Percentiles rank a stretch among this genome's conserved stretches.
Conservation (phyloP, 768 basidiomycete species). For the Auricularia heimuer region DNA sequence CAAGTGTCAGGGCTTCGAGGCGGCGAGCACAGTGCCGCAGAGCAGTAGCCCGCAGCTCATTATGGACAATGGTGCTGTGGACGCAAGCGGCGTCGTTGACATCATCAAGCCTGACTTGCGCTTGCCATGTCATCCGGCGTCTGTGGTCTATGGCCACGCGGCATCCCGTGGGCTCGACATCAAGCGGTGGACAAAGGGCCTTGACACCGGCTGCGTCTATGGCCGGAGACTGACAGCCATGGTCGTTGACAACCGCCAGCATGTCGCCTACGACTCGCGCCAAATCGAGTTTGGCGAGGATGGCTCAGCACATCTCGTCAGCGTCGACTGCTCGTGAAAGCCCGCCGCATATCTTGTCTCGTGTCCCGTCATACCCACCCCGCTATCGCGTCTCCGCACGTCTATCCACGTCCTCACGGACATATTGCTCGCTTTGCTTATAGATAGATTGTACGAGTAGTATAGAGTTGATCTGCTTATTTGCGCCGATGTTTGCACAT, state of each 20-base stretch:
- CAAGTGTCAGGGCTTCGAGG: constrained; percentile 42
- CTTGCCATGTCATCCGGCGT: constrained; percentile 59
- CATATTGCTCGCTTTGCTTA: no score
- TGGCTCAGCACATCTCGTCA: constrained; percentile 38
- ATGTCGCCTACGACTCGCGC: constrained; percentile 15
- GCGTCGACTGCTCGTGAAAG: constrained; percentile 33
- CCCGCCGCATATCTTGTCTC: neutral
- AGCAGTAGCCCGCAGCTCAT: constrained; percentile 26
- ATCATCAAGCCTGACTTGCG: neutral
- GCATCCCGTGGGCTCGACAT: constrained; percentile 73
- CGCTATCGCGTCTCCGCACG: no score
- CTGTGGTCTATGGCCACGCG: constrained; percentile 81
- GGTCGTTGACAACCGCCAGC: constrained; percentile 21
- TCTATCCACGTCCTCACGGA: no score
- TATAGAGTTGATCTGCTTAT: no score
- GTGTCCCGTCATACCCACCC: neutral
- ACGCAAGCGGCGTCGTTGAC: neutral
- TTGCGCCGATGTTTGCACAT: no score
- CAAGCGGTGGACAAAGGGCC: constrained; percentile 72
- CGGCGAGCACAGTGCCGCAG: neutral
- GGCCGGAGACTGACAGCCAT: constrained; percentile 55
- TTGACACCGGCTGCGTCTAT: constrained; percentile 85
- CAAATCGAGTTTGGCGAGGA: constrained; percentile 49
- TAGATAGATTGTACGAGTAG: no score
- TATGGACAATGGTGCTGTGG: constrained; percentile 20